phyloP scores from a whole-genome alignment of 139 green algal species.

The Chlorella sp. region DNA sequence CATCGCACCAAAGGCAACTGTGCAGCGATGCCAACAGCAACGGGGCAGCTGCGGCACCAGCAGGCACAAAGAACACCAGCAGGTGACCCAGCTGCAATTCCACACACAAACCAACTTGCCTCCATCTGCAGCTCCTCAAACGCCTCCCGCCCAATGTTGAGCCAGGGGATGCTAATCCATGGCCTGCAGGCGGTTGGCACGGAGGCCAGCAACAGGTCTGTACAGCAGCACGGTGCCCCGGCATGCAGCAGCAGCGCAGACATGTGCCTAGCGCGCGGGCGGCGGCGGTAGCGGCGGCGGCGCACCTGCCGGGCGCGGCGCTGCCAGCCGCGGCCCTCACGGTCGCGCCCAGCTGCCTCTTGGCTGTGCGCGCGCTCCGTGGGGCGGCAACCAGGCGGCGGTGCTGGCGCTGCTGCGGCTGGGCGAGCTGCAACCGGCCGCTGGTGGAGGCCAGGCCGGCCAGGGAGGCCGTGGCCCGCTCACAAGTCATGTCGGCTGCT shows the following conservation, averaged over 20 bases:
- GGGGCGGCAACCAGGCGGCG: not conserved
- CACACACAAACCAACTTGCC: not conserved
- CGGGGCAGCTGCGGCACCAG: no score
- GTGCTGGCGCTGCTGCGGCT: not conserved
- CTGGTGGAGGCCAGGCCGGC: slow-evolving; percentile 2
- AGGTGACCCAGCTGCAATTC: no score
- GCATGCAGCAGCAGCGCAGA: not conserved
- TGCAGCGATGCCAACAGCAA: no score
- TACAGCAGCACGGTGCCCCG: not conserved
- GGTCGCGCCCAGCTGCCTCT: not conserved
- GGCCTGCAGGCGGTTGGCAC: not conserved
- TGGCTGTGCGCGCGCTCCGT: not conserved
- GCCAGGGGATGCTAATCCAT: slow-evolving; percentile 18
- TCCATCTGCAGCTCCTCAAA: slow-evolving; percentile 64
- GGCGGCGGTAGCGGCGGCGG: not conserved
- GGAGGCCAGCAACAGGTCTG: not conserved
- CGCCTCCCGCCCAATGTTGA: slow-evolving; percentile 31
- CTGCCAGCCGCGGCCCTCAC: slow-evolving; percentile 9
- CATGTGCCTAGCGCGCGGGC: not conserved
- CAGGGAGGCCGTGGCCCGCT: not conserved
- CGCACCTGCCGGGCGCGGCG: not conserved
- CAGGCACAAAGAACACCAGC: no score
- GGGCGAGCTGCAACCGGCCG: no score
- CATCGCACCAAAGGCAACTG: no score
- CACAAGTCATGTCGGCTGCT: not conserved